phyloP scores from a whole-genome alignment of 2,329 filamentous ascomycete genomes.

The Epichloe hybrida region DNA sequence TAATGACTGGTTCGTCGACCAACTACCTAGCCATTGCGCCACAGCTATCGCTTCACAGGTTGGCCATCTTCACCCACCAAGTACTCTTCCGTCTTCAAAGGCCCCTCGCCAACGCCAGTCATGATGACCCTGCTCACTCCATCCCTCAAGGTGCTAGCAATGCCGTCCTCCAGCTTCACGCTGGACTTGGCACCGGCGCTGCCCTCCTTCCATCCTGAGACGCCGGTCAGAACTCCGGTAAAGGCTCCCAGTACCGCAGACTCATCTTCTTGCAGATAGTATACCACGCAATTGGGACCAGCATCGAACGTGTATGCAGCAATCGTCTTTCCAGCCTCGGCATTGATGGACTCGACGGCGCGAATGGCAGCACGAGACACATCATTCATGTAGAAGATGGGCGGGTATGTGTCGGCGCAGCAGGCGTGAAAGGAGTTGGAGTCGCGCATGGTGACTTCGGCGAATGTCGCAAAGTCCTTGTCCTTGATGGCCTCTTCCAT shows the following conservation, averaged over 20 bases:
- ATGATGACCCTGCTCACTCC: slow-evolving; percentile 83
- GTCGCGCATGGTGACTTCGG: slow-evolving; percentile 86
- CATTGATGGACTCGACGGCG: slow-evolving; percentile 81
- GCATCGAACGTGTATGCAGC: slow-evolving; percentile 97
- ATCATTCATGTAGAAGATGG: slow-evolving; percentile 98
- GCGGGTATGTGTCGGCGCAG: slow-evolving; percentile 88
- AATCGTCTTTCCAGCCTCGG: slow-evolving; percentile 60
- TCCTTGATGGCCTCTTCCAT: slow-evolving; percentile 73
- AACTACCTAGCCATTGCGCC: background rate
- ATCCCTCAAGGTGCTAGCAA: slow-evolving; percentile 53
- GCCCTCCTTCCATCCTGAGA: slow-evolving; percentile 60
- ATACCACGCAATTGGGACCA: slow-evolving; percentile 91
- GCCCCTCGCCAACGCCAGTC: slow-evolving; percentile 84
- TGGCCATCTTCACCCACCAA: slow-evolving; percentile 57
- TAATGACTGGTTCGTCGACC: background rate
- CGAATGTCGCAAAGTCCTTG: slow-evolving; percentile 76
- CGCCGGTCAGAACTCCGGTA: slow-evolving; percentile 47
- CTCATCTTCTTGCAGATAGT: slow-evolving; percentile 75
- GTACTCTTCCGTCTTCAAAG: slow-evolving; percentile 64
- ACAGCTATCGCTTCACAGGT: slow-evolving; percentile 20
- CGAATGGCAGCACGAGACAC: slow-evolving; percentile 75
- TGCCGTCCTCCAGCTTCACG: slow-evolving; percentile 49
- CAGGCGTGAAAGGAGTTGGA: slow-evolving; percentile 95
- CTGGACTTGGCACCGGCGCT: slow-evolving; percentile 37
- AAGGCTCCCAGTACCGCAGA: slow-evolving; percentile 64